Evolutionary conservation across 2,329 filamentous ascomycete genomes (phyloP), one percentile per base, ranked within the genome.

Genomic region (Grosmannia penicillata): DNA sequence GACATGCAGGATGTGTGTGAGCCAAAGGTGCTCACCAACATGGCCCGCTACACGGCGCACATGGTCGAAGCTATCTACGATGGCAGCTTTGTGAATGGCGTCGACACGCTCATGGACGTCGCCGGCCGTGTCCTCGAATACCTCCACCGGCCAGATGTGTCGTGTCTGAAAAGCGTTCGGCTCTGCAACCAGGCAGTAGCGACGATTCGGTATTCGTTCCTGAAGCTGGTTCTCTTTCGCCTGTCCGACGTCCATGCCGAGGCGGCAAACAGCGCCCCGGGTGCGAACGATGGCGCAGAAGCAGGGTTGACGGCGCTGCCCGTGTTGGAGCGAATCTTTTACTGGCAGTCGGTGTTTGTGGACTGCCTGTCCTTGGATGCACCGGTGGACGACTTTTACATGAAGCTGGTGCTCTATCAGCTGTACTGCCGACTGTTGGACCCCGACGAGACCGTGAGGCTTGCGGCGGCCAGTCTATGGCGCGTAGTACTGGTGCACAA

Each of bases 401-500:
- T 95, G 50, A 81, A 80, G 45, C 68, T 95, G 25, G 73, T 96
- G 30, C 95, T 86, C 66, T 96, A 94, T 51, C 75, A 95, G 43
- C 73, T 98, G 4, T 98, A 96, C 54, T 78, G 78, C 8, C 93
- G 93, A 54, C 66, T 96, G 26, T 75, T 91, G 8, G 85, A 85
- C 38, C 62, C 70, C 0, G 69, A 78, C 37, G 62, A 70, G 23
- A 59, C 70, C 1, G 74, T 94, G 8, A 77, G 86, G 14, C 58
- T 81, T 37, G 75, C 82, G 31, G 82, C 89, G 22, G 84, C 84
- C 10, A 82, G 83, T 46, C 71, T 96, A 19, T 85, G 89, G 73
- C 76, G 91, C n/a, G 82, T 94, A 33, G 75, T 96, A 48, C 69
- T 96, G 40, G 85, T 96, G 1, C 89, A 96, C 51, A 95, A 93